These are phyloP conservation scores for Medicago ruthenica DNA, from an alignment of 306 rosid species.

Conservation along the genomic window DNA sequence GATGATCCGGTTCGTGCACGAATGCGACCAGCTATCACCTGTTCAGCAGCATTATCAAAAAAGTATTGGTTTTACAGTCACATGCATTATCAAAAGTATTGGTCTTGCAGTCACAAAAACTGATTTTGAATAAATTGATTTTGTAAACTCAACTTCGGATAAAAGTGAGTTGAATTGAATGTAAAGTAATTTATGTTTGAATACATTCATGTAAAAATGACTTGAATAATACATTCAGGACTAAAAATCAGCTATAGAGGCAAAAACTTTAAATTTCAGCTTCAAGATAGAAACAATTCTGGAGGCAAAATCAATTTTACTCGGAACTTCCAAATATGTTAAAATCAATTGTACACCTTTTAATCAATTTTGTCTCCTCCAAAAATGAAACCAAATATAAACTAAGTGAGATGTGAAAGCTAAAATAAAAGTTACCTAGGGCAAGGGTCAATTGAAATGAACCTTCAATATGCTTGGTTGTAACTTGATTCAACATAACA, in stretches of 20 bases:
- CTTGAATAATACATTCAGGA: background rate
- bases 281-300: background rate
- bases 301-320: background rate
- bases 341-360: background rate
- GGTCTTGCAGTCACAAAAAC: background rate
- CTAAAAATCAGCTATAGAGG: background rate
- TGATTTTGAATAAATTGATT: too few species aligned
- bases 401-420: conserved; percentile 33
- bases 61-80: conserved; percentile 12
- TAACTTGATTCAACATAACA: conserved; percentile 90
- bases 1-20: conserved; percentile 84
- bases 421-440: conserved; percentile 60
- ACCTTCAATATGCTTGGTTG: conserved; percentile 79
- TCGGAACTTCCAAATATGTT: background rate
- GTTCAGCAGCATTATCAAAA: conserved; percentile 44
- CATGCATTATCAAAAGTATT: conserved; percentile 40
- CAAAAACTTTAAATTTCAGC: background rate
- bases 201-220: background rate
- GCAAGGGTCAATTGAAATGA: conserved; percentile 92
- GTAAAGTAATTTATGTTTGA: background rate
- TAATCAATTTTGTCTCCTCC: background rate
- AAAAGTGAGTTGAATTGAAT: background rate
- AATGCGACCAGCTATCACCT: conserved; percentile 99
- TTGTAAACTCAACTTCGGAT: background rate
- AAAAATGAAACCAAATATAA: background rate